A percentile compares a stretch with the other conserved stretches of the same genome.
Evolutionary conservation across 768 basidiomycete genomes (phyloP).

Genomic region (Calocybe gangraenosa): DNA sequence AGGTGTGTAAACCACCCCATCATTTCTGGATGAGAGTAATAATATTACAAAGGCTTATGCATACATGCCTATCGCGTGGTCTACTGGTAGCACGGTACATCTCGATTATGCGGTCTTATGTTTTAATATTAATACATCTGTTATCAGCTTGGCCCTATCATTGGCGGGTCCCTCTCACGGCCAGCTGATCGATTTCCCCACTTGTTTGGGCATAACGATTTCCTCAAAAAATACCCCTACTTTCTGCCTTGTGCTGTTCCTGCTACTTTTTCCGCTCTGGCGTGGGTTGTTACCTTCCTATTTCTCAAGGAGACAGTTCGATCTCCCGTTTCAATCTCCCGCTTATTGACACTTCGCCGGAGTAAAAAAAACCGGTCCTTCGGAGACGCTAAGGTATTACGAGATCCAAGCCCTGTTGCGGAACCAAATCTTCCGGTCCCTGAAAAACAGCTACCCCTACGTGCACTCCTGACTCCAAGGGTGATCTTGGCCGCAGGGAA

Average conservation of each 20-base stretch:
- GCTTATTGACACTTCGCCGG: constrained; percentile 19
- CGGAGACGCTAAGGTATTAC: background rate
- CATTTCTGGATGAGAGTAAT: background rate
- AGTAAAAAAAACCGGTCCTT: constrained; percentile 5
- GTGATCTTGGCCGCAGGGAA: constrained; percentile 61
- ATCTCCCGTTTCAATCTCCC: constrained; percentile 20
- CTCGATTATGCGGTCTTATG: background rate
- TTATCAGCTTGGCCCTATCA: constrained; percentile 42
- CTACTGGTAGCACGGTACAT: constrained; percentile 16
- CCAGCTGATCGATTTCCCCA: constrained; percentile 47
- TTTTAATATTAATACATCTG: background rate
- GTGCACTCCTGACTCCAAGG: constrained; percentile 41
- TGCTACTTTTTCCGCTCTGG: constrained; percentile 50
- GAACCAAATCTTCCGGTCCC: constrained; percentile 2
- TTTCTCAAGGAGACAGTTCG: constrained; percentile 52
- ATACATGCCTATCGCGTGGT: constrained; percentile 57
- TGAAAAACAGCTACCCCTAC: constrained; percentile 41
- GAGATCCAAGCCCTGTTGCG: background rate
- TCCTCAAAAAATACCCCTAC: constrained; percentile 50
- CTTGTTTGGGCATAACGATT: constrained; percentile 36
- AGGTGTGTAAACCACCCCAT: constrained; percentile 29
- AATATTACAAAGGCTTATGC: constrained; percentile 48
- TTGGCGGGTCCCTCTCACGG: constrained; percentile 51
- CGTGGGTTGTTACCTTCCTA: constrained; percentile 46
- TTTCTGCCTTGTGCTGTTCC: constrained; percentile 67